phyloP scores from a whole-genome alignment of 306 rosid species.

The Fragaria vesca region DNA sequence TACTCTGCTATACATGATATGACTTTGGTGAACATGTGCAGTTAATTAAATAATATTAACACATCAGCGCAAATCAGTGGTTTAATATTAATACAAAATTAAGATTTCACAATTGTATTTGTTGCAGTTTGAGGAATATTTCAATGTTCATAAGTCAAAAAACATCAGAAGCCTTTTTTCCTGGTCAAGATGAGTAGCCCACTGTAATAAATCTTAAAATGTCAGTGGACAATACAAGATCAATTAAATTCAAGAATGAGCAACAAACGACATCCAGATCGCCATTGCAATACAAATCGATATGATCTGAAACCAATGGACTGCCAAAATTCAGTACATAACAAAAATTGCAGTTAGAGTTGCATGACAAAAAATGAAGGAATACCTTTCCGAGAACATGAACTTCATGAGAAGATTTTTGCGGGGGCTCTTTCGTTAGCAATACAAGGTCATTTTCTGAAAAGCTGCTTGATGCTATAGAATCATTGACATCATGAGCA shows the following conservation, averaged over 20 bases:
- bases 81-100: background rate
- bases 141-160: background rate
- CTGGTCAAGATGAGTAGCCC: background rate
- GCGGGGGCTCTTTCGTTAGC: conserved; percentile 74
- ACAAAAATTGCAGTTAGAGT: background rate
- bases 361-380: conserved; percentile 6
- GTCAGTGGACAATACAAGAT: background rate
- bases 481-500: conserved; percentile 62
- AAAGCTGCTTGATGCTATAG: conserved; percentile 60
- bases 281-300: conserved; percentile 12
- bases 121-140: background rate
- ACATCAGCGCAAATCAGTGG: background rate
- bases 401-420: conserved; percentile 71
- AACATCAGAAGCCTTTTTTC: background rate
- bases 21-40: background rate
- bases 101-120: background rate
- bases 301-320: conserved; percentile 9
- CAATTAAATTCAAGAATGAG: background rate
- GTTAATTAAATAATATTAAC: background rate
- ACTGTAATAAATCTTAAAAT: background rate
- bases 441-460: conserved; percentile 87
- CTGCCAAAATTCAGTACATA: conserved; percentile 9
- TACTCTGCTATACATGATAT: background rate
- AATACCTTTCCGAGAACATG: conserved; percentile 96
- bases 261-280: conserved; percentile 9